Evolutionary conservation across 768 basidiomycete species (phyloP).

Genomic region (Tephrocybe rancida): DNA sequence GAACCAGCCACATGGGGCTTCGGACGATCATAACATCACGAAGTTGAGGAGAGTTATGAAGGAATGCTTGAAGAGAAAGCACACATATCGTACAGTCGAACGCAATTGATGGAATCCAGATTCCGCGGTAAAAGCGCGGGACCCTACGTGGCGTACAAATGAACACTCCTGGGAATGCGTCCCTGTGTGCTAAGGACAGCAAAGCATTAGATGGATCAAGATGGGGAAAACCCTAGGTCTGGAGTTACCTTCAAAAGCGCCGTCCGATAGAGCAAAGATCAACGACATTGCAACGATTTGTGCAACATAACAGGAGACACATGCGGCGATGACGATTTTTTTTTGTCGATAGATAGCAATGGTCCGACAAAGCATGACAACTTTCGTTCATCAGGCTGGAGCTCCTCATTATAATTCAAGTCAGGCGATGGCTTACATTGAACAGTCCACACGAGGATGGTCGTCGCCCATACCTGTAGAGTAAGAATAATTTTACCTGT

Average conservation of each 20-base stretch:
- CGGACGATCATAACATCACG: constrained; percentile 3
- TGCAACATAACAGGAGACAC: constrained; percentile 14
- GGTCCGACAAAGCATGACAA: constrained; percentile 26
- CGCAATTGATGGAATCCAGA: constrained; percentile 26
- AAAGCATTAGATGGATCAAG: neutral
- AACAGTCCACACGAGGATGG: constrained; percentile 26
- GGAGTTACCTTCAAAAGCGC: constrained; percentile 16
- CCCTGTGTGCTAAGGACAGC: constrained; percentile 10
- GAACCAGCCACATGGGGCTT: constrained; percentile 20
- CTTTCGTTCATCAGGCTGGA: constrained; percentile 9
- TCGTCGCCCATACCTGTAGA: constrained; percentile 22
- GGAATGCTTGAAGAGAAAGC: constrained; percentile 19
- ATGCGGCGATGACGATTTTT: constrained; percentile 13
- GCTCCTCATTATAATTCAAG: neutral
- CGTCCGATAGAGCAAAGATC: constrained; percentile 16
- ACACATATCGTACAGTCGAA: constrained; percentile 24
- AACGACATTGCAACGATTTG: constrained; percentile 19
- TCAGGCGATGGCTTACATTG: constrained; percentile 29
- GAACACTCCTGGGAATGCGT: constrained; percentile 10
- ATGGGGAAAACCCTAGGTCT: neutral
- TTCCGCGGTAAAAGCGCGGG: constrained; percentile 18
- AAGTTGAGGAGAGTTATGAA: constrained; percentile 13
- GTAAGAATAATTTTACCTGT: constrained; percentile 23
- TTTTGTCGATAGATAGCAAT: constrained; percentile 23
- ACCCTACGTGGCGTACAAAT: constrained; percentile 20